phyloP scores from a whole-genome alignment of 129 eudicot species.

The Artemisia argyi region DNA sequence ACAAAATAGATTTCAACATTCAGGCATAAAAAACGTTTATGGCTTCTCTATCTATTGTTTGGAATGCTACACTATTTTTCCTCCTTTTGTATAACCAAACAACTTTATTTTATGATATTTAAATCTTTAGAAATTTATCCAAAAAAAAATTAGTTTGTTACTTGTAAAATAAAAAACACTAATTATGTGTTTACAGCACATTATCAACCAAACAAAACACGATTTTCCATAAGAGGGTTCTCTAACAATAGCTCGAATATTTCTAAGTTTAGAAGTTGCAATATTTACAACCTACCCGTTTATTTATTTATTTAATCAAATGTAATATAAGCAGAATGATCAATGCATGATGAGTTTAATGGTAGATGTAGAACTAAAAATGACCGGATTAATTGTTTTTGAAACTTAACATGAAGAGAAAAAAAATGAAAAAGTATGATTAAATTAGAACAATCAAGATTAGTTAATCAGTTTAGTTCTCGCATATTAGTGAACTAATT shows the following conservation, averaged over 20 bases:
- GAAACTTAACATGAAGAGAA: too few species aligned
- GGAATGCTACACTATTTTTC: slow-evolving; percentile 22
- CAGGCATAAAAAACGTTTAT: slow-evolving; percentile 20
- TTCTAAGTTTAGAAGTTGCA: slow-evolving; percentile 22
- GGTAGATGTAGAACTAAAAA: too few species aligned
- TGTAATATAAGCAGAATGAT: too few species aligned
- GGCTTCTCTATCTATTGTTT: slow-evolving; percentile 18
- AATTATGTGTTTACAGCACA: slow-evolving; percentile 9
- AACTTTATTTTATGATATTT: slow-evolving; percentile 11
- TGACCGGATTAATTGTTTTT: too few species aligned
- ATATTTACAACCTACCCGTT: background rate
- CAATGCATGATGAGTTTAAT: too few species aligned
- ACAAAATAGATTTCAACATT: slow-evolving; percentile 13
- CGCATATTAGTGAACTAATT: too few species aligned
- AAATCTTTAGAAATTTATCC: slow-evolving; percentile 23
- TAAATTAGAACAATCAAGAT: too few species aligned
- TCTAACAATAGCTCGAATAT: slow-evolving; percentile 13
- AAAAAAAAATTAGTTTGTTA: slow-evolving; percentile 30
- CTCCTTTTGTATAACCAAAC: slow-evolving; percentile 31
- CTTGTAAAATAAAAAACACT: slow-evolving; percentile 33
- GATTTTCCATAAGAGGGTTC: background rate
- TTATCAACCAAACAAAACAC: slow-evolving; percentile 4
- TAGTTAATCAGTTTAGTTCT: too few species aligned
- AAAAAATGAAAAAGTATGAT: too few species aligned
- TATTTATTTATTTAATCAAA: background rate